Base-by-base conservation (phyloP, 768 basidiomycete species). In the Psilocybe cubensis region DNA sequence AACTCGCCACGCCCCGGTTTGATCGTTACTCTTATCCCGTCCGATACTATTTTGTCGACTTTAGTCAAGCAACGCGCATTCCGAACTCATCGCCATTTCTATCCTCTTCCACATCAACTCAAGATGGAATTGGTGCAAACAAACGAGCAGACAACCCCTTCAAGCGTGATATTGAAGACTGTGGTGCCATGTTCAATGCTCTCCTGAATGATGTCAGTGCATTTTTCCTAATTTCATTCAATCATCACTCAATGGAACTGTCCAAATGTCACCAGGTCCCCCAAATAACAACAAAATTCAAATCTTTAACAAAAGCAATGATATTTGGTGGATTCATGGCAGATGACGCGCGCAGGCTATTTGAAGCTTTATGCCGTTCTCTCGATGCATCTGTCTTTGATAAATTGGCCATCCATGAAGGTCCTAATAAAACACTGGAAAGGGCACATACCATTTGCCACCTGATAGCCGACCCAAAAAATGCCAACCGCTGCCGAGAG, bases 271-370 rank as follows among this genome's bases (percentile, higher is more conserved):
- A 21, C 23, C 25, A 81, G 80, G 70, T 79, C 4, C 80, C 80
- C 0, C 68, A 65, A 46, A 71, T 83, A 12, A 64, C 69, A 3
- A 51, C 57, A 1, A 82, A 80, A 54, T 67, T 82, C 56, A 76
- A 74, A 35, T 69, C 78, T 0, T 68, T 84, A 9, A 74, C 79
- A 10, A 75, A 73, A 33, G 76, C 78, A n/a, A 83, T 84, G 82
- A 71, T 64, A 0, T 62, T 72, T 2, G 79, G 79, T 25, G 74
- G 72, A 24, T 82, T 82, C 59, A 74, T 72, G n/a, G 81, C 81
- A 1, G 79, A 84, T 33, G 80, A 79, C 48, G 68, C 80, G 1
- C 73, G 78, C 10, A 78, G 77, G 49, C 68, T 82, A 44, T 82
- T 83, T 53, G 82, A 84, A 58, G 79, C 80, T 10, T 66, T 81